Base-by-base conservation (phyloP, 805 yeast genomes). In the Candida ulmi region DNA sequence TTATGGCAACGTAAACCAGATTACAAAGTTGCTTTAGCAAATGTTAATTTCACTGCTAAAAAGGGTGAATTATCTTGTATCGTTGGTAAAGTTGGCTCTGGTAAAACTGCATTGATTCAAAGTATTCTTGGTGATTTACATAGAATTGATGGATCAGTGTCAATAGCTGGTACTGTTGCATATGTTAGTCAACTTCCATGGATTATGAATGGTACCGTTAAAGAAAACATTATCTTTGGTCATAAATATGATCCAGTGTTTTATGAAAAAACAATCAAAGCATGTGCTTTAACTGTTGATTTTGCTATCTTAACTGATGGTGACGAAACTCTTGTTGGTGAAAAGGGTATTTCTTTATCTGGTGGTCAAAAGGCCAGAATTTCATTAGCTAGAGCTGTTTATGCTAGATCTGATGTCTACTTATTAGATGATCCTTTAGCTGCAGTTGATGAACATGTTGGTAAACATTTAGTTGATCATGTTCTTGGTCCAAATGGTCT, bases 321-420 rank as follows among this genome's bases (percentile, higher is more conserved):
- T 39, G 98, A 93, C 59, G 71, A 71, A 37, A 93, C 99, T 6
- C 78, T 85, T 51, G 98, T 93, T 42, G 99, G 99, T 46, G 99
- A 93, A 65, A 88, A 91, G 60, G 99, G 99, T 47, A 90, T 93
- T 37, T 87, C 97, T 12, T 70, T 93, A 36, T 86, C 96, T 31
- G 99, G 99, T 37, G 99, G 99, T 33, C 99, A 93, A 62, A 93
- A 93, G 71, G 98, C 99, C 0, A 80, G 99, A 60, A 72, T 93
- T 28, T 81, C 95, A 1, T 72, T 93, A 38, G 99, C 99, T 0
- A 77, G 99, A 58, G 97, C 99, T 11, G 96, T 93, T 9, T 93
- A 93, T 58, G 76, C 96, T 11, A 74, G 98, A 48, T 95, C 98
- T 3, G 98, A 93, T 56, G 77, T 93, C 24, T 88, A 87, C 58